phyloP scores from a whole-genome alignment of 345 rosid species.

The Kandelia obovata region DNA sequence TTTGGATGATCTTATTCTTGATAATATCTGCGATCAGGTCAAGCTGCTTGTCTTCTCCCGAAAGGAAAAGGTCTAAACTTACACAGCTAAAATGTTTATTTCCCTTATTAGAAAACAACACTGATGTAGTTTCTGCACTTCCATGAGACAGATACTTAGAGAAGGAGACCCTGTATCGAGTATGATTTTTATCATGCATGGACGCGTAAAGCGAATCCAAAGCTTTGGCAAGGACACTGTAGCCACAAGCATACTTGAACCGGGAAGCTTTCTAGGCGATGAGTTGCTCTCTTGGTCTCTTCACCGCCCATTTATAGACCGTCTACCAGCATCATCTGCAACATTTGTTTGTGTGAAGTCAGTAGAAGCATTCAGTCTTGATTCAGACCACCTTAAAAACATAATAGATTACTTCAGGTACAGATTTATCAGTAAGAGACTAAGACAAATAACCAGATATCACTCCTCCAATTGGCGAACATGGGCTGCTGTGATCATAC shows the following conservation, averaged over 20 bases:
- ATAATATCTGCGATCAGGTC: constrained; percentile 57
- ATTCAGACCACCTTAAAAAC: constrained; percentile 38
- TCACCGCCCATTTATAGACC: constrained; percentile 49
- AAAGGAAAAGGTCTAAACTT: constrained; percentile 45
- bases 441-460: constrained; percentile 49
- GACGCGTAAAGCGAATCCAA: constrained; percentile 44
- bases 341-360: constrained; percentile 46
- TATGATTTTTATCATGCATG: constrained; percentile 49
- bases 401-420: constrained; percentile 58
- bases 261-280: constrained; percentile 63
- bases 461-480: constrained; percentile 66
- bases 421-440: constrained; percentile 46
- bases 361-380: constrained; percentile 50
- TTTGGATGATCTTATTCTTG: constrained; percentile 55
- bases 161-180: constrained; percentile 63
- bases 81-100: neutral
- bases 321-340: constrained; percentile 55
- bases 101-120: neutral
- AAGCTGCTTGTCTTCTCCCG: constrained; percentile 51
- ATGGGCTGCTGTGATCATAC: constrained; percentile 67
- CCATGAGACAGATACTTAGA: constrained; percentile 40
- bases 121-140: neutral
- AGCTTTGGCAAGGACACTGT: constrained; percentile 46
- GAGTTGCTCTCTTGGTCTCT: constrained; percentile 64
- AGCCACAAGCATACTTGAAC: constrained; percentile 40